phyloP scores from a whole-genome alignment of 2,329 filamentous ascomycete genomes.

The Grosmannia huntii region DNA sequence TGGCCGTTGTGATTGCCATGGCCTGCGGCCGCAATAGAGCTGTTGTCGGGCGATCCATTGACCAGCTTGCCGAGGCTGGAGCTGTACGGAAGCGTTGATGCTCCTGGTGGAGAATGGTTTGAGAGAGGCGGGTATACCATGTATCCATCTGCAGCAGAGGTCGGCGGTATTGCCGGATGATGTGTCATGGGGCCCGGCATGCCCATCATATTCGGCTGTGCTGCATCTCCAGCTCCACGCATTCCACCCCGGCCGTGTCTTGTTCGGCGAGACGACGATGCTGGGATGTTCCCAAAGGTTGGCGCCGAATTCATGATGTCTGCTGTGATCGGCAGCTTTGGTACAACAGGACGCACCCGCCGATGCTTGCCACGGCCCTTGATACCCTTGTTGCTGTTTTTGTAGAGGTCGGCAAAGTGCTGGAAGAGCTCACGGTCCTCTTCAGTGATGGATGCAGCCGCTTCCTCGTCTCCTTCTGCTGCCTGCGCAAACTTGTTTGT shows the following conservation, averaged over 20 bases:
- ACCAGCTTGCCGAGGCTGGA: conserved; percentile 3
- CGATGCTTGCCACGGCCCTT: conserved; percentile 86
- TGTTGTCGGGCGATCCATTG: neutral
- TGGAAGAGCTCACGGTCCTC: conserved; percentile 60
- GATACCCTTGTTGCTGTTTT: conserved; percentile 97
- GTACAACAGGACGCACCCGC: conserved; percentile 35
- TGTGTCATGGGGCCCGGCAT: neutral
- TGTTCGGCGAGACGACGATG: neutral
- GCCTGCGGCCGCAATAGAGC: neutral
- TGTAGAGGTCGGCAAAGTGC: conserved; percentile 82
- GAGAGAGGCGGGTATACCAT: neutral
- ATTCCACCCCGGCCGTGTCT: neutral
- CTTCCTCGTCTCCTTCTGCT: conserved; percentile 48
- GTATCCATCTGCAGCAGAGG: neutral
- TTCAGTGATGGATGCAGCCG: conserved; percentile 25
- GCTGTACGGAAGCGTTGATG: neutral
- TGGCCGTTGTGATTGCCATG: neutral
- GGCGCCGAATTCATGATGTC: neutral
- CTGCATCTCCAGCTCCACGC: neutral
- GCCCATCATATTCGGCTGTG: neutral
- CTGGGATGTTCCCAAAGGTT: neutral
- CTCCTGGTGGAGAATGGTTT: neutral
- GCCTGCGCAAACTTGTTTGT: conserved; percentile 57
- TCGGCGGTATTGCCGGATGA: neutral
- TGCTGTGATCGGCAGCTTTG: conserved; percentile 15